These are phyloP conservation scores for Botrytis elliptica DNA, from an alignment of 2,329 filamentous ascomycete genomes.

Conservation along the genomic window DNA sequence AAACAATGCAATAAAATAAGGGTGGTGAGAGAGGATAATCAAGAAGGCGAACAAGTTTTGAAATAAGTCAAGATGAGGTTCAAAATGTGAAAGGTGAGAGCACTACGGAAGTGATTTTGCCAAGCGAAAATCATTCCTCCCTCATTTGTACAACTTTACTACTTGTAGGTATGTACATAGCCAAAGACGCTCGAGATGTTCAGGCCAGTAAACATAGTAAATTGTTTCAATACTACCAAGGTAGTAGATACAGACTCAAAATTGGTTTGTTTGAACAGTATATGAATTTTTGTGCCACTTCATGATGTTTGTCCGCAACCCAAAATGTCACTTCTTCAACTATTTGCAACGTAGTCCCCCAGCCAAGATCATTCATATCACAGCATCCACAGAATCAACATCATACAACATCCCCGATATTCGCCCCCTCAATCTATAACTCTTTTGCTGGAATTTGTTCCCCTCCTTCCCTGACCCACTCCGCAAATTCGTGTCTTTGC, in stretches of 20 bases:
- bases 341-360: background rate
- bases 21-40: no score
- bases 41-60: background rate
- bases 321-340: background rate
- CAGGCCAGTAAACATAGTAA: background rate
- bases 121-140: conserved; percentile 7
- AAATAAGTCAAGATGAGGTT: background rate
- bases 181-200: background rate
- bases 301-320: background rate
- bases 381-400: background rate
- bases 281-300: background rate
- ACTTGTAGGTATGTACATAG: background rate
- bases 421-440: conserved; percentile 5
- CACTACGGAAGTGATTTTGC: background rate
- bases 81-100: background rate
- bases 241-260: background rate
- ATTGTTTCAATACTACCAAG: background rate
- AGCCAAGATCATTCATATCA: background rate
- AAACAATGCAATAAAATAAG: background rate
- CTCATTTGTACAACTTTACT: conserved; percentile 2
- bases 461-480: conserved; percentile 59
- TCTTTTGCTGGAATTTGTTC: conserved; percentile 9
- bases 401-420: background rate
- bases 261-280: background rate
- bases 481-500: conserved; percentile 73